phyloP scores from a whole-genome alignment of 1,139 yeast species.

The Suhomyces taliae region DNA sequence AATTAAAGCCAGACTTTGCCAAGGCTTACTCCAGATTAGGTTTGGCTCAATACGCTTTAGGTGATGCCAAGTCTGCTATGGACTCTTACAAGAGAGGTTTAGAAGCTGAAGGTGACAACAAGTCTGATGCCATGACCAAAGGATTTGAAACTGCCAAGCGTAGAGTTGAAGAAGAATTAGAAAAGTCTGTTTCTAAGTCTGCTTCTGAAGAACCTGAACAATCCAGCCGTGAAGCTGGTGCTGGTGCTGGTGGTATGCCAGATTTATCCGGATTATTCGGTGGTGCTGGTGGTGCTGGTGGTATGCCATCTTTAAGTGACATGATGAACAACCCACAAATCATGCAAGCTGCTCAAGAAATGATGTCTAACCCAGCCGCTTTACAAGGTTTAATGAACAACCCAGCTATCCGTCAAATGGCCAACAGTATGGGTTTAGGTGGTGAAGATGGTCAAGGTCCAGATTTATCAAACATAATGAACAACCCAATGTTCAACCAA shows the following conservation, averaged over 20 bases:
- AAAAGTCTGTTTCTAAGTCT: slow-evolving; percentile 38
- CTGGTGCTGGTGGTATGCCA: slow-evolving; percentile 68
- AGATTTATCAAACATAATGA: slow-evolving; percentile 68
- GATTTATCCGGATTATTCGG: slow-evolving; percentile 67
- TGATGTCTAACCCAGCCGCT: slow-evolving; percentile 89
- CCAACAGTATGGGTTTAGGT: slow-evolving; percentile 64
- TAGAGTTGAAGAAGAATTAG: slow-evolving; percentile 74
- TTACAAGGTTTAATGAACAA: slow-evolving; percentile 75
- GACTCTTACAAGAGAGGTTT: slow-evolving; percentile 88
- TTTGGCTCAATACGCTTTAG: slow-evolving; percentile 85
- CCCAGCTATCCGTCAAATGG: slow-evolving; percentile 79
- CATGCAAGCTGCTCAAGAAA: slow-evolving; percentile 88
- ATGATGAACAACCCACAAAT: slow-evolving; percentile 87
- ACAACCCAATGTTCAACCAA: slow-evolving; percentile 73
- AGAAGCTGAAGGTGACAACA: slow-evolving; percentile 80
- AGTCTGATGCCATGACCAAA: slow-evolving; percentile 87
- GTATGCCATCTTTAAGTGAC: slow-evolving; percentile 54
- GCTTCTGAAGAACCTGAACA: slow-evolving; percentile 26
- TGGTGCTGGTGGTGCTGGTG: slow-evolving; percentile 54
- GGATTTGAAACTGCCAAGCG: slow-evolving; percentile 93
- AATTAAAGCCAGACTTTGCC: slow-evolving; percentile 74
- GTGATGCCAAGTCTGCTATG: slow-evolving; percentile 84
- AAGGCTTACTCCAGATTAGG: slow-evolving; percentile 96
- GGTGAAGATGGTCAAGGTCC: slow-evolving; percentile 52
- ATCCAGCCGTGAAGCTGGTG: slow-evolving; percentile 20